Base-by-base conservation (phyloP, 2,329 filamentous ascomycete genomes). In the Diaporthe helianthi region DNA sequence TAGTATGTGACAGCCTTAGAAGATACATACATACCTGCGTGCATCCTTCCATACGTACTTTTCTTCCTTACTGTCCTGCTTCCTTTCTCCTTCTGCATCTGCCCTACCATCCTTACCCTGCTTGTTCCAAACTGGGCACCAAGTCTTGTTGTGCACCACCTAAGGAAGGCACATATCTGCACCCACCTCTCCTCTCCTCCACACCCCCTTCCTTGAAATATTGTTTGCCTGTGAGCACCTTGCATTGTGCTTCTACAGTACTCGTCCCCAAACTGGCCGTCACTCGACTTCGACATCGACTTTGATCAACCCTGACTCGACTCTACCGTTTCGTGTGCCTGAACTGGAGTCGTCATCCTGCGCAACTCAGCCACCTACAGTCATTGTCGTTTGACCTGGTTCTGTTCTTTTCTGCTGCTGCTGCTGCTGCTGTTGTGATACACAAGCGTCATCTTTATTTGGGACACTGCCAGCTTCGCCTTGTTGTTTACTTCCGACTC, bases 171-270 rank as follows among this genome's bases (percentile, higher is more conserved):
- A 61, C 55, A 46, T 49, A 47, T 47, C 41, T 41, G 44, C 55
- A 19, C 38, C 55, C 38, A 41, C 55, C 55, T 63, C 58, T 36
- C 13, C 19, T 47, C 17, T 44, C 26, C 46, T 38, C 58, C 26
- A 33, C 41, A 46, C 58, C 58, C 52, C 17, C 65, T 41, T 60
- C 26, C 38, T 49, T 67, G 65, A 51, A 53, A 64, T 33, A 68
- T 49, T 53, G 63, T 38, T 36, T n/a, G 47, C 47, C 54, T 55
- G 54, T 36, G 19, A 26, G 47, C 13, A n/a, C 38, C 38, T 63
- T 47, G 15, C 26, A n/a, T 51, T 26, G 15, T 53, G 54, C 19
- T 54, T 44, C 38, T 17, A 13, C 4, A 9, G 15, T 46, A n/a
- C 47, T 41, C 17, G 38, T 69, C 49, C 54, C 61, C 51, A 44